These are phyloP conservation scores for Termitomyces titanicus DNA, from an alignment of 768 basidiomycete genomes.

Conservation along the genomic window DNA sequence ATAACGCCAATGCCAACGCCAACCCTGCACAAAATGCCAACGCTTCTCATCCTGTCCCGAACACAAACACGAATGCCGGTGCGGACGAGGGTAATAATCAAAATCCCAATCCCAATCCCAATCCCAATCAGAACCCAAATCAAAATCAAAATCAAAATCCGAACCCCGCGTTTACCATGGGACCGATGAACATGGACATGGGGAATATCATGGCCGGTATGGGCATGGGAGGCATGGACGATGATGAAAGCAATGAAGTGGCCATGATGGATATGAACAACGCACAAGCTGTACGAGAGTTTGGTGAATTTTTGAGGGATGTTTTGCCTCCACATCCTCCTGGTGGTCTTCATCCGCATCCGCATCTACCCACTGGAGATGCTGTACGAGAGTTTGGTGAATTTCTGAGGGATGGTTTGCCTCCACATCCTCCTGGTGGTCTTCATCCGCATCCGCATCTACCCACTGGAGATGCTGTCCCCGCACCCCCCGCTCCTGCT, in stretches of 20 bases:
- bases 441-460: background rate
- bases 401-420: background rate
- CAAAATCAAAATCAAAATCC: background rate
- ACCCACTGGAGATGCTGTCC: background rate
- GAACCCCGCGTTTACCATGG: background rate
- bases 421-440: background rate
- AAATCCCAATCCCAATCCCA: background rate
- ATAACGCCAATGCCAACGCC: background rate
- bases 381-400: background rate
- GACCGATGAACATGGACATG: background rate
- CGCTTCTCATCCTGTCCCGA: background rate
- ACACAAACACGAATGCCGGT: background rate
- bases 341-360: background rate
- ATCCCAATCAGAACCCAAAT: background rate
- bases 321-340: background rate
- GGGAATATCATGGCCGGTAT: background rate
- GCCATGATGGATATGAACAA: slow-evolving; percentile 1
- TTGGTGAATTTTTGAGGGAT: background rate
- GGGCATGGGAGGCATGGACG: background rate
- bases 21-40: background rate
- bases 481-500: background rate
- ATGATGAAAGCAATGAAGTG: background rate
- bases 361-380: too few relatives aligned
- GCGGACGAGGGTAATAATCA: background rate
- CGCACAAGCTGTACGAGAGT: background rate